A percentile compares a stretch with the other conserved stretches of the same genome.
Conservation (phyloP, 2,329 filamentous ascomycete genomes). For the Clathrospora elynae region DNA sequence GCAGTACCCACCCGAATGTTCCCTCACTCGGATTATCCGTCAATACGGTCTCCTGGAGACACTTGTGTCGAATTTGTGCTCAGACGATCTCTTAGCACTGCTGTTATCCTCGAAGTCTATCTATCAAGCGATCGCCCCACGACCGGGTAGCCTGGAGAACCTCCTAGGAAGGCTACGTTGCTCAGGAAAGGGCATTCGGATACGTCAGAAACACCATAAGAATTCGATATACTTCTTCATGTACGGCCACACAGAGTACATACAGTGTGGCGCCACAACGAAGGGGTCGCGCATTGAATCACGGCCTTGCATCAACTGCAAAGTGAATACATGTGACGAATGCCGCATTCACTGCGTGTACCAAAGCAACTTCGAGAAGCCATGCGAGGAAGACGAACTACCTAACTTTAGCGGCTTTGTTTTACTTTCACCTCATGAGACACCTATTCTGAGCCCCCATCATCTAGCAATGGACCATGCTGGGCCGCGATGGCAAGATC, state of each 20-base stretch:
- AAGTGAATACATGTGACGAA: constrained; percentile 42
- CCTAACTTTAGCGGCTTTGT: constrained; percentile 41
- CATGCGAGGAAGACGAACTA: constrained; percentile 35
- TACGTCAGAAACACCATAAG: constrained; percentile 29
- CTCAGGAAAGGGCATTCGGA: constrained; percentile 31
- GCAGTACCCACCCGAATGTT: constrained; percentile 12
- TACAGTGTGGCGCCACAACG: constrained; percentile 27
- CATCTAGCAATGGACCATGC: constrained; percentile 22
- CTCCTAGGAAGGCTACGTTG: constrained; percentile 36
- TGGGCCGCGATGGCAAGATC: constrained; percentile 14
- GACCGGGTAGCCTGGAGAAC: constrained; percentile 30
- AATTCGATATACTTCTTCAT: constrained; percentile 33
- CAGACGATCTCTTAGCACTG: constrained; percentile 38
- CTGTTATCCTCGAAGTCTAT: constrained; percentile 34
- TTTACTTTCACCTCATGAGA: constrained; percentile 30
- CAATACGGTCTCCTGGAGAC: constrained; percentile 39
- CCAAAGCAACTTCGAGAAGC: constrained; percentile 35
- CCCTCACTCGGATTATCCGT: constrained; percentile 24
- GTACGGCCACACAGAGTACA: constrained; percentile 30
- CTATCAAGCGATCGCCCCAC: constrained; percentile 31
- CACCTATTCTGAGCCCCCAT: constrained; percentile 37
- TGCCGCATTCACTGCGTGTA: constrained; percentile 45
- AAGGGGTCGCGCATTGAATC: constrained; percentile 17
- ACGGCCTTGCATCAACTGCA: constrained; percentile 34
- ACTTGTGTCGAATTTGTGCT: constrained; percentile 30